Evolutionary conservation across 768 basidiomycete species (phyloP).

Genomic region (Lentinula detonsa): DNA sequence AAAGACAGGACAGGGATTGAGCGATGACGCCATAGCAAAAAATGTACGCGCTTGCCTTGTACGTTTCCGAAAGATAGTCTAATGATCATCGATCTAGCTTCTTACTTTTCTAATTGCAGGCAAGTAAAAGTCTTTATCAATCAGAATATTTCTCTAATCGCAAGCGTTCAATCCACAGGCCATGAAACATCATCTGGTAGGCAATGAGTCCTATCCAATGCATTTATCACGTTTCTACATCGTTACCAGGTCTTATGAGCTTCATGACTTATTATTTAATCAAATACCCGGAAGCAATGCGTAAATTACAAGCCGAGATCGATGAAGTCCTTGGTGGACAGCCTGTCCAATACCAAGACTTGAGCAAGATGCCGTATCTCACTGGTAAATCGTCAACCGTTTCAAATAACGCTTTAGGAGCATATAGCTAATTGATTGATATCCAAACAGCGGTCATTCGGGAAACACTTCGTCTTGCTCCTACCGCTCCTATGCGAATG

Average conservation of each 20-base stretch:
- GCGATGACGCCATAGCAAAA: slow-evolving; percentile 33
- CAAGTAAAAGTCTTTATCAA: slow-evolving; percentile 7
- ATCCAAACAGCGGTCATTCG: slow-evolving; percentile 27
- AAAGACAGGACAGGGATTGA: slow-evolving; percentile 34
- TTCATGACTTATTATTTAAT: slow-evolving; percentile 40
- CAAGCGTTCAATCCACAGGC: slow-evolving; percentile 5
- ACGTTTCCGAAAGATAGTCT: no score
- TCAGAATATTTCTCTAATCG: not conserved
- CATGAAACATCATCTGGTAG: slow-evolving; percentile 21
- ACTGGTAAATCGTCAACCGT: slow-evolving; percentile 19
- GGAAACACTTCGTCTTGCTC: slow-evolving; percentile 31
- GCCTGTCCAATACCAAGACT: slow-evolving; percentile 29
- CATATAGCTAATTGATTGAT: not conserved
- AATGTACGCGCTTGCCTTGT: slow-evolving; percentile 24
- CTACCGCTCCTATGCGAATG: slow-evolving; percentile 29
- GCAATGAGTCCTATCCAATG: not conserved
- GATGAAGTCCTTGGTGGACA: slow-evolving; percentile 38
- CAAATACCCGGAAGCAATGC: slow-evolving; percentile 34
- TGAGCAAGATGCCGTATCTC: slow-evolving; percentile 38
- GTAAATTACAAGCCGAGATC: slow-evolving; percentile 39
- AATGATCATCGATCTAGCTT: slow-evolving; percentile 18
- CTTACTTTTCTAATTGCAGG: slow-evolving; percentile 47
- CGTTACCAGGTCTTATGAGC: slow-evolving; percentile 28
- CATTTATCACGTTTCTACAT: not conserved
- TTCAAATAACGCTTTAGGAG: no score